phyloP scores from a whole-genome alignment of 2,329 filamentous ascomycete species.

The Colletotrichum camelliae region DNA sequence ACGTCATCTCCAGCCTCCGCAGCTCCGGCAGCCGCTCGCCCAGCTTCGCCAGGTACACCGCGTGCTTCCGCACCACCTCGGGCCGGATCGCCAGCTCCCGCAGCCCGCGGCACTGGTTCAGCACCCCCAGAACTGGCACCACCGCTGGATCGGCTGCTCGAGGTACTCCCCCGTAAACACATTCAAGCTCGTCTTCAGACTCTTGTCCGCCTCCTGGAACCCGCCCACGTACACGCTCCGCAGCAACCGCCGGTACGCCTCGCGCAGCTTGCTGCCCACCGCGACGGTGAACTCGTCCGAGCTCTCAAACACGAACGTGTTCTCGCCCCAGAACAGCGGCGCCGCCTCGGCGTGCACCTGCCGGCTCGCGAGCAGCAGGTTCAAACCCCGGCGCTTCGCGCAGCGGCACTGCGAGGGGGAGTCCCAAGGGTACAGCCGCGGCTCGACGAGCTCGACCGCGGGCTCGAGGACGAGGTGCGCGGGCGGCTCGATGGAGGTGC shows the following conservation, averaged over 20 bases:
- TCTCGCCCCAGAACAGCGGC: constrained; percentile 6
- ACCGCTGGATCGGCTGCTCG: neutral
- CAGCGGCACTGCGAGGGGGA: neutral
- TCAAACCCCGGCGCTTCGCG: neutral
- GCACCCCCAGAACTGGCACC: constrained; percentile 14
- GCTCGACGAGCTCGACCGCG: neutral
- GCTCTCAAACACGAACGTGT: constrained; percentile 4
- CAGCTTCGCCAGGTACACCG: neutral
- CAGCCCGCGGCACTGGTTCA: constrained; percentile 6
- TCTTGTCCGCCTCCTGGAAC: neutral
- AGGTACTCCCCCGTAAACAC: neutral
- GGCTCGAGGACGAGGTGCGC: neutral
- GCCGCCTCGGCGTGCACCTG: constrained; percentile 11
- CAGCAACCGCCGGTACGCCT: neutral
- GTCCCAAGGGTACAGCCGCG: neutral
- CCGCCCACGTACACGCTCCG: neutral
- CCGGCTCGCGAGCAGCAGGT: neutral
- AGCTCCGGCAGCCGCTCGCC: neutral
- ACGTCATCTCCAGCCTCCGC: neutral
- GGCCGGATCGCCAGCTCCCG: neutral
- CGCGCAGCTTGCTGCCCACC: neutral
- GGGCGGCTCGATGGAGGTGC: constrained; percentile 10
- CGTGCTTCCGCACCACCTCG: neutral
- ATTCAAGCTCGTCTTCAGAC: neutral
- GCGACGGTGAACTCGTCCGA: constrained; percentile 4